phyloP scores from a whole-genome alignment of 2,329 filamentous ascomycete genomes.

The Talaromyces sp. region DNA sequence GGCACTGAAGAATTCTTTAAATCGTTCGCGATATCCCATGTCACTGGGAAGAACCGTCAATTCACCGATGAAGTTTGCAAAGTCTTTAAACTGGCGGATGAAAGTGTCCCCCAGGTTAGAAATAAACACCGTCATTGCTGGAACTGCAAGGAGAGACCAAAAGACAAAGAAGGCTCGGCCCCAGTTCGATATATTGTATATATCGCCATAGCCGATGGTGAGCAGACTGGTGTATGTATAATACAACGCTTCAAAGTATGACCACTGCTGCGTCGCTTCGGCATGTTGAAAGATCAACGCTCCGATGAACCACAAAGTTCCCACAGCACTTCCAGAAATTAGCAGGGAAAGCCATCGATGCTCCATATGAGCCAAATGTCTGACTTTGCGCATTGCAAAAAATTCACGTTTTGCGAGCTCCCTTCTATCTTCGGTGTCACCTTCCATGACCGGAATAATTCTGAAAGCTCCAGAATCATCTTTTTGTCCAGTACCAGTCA shows the following conservation, averaged over 20 bases:
- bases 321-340: constrained; percentile 38
- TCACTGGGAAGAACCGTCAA: constrained; percentile 55
- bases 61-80: constrained; percentile 55
- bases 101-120: constrained; percentile 39
- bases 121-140: constrained; percentile 41
- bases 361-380: constrained; percentile 39
- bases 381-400: constrained; percentile 47
- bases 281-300: constrained; percentile 37
- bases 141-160: constrained; percentile 41
- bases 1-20: constrained; percentile 22
- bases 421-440: constrained; percentile 15
- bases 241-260: constrained; percentile 39
- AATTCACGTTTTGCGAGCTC: constrained; percentile 37
- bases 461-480: constrained; percentile 5
- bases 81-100: constrained; percentile 52
- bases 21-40: constrained; percentile 31
- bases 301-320: constrained; percentile 45
- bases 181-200: constrained; percentile 32
- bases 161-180: constrained; percentile 41
- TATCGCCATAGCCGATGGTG: constrained; percentile 42
- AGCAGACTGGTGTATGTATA: constrained; percentile 39
- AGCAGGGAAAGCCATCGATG: constrained; percentile 42
- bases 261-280: constrained; percentile 31
- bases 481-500: constrained; percentile 20
- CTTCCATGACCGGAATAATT: constrained; percentile 13